phyloP scores from a whole-genome alignment of 2,329 filamentous ascomycete species.

The Cryoendolithus antarcticus region DNA sequence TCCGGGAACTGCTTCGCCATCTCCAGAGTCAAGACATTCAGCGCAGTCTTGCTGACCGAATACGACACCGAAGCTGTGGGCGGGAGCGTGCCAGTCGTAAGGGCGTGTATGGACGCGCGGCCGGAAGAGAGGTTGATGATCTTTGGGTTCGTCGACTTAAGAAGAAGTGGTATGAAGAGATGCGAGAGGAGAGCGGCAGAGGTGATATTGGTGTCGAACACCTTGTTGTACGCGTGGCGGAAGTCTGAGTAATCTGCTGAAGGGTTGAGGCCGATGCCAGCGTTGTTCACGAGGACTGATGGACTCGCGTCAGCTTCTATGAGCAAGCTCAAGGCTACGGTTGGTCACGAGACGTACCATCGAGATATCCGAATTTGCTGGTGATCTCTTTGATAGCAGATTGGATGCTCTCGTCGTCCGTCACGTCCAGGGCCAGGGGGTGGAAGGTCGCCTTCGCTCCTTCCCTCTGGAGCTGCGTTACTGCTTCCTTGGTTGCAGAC shows the following conservation, averaged over 20 bases:
- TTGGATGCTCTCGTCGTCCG: slow-evolving; percentile 16
- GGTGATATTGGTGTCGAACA: slow-evolving; percentile 32
- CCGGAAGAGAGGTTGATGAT: slow-evolving; percentile 26
- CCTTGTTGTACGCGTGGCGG: slow-evolving; percentile 22
- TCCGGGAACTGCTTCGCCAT: slow-evolving; percentile 9
- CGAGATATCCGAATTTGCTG: slow-evolving; percentile 15
- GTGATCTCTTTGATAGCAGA: slow-evolving; percentile 11
- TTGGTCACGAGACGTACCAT: slow-evolving; percentile 7
- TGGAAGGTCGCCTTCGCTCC: slow-evolving; percentile 13
- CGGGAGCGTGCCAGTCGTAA: slow-evolving; percentile 16
- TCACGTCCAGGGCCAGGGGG: slow-evolving; percentile 19
- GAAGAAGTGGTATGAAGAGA: slow-evolving; percentile 21
- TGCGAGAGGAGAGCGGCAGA: slow-evolving; percentile 28
- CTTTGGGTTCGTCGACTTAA: slow-evolving; percentile 11
- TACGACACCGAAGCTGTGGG: slow-evolving; percentile 17
- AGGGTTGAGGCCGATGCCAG: slow-evolving; percentile 21
- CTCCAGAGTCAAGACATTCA: slow-evolving; percentile 16
- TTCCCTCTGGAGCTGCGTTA: slow-evolving; percentile 12
- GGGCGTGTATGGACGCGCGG: slow-evolving; percentile 15
- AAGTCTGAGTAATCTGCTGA: slow-evolving; percentile 19
- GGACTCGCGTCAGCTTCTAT: background rate
- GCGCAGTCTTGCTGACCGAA: slow-evolving; percentile 12
- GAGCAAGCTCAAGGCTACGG: background rate
- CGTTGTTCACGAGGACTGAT: slow-evolving; percentile 30
- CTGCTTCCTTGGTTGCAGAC: slow-evolving; percentile 17